A percentile compares a stretch with the other conserved stretches of the same genome.
phyloP scores from a whole-genome alignment of 2,329 filamentous ascomycete species.

The Alternaria viburni region DNA sequence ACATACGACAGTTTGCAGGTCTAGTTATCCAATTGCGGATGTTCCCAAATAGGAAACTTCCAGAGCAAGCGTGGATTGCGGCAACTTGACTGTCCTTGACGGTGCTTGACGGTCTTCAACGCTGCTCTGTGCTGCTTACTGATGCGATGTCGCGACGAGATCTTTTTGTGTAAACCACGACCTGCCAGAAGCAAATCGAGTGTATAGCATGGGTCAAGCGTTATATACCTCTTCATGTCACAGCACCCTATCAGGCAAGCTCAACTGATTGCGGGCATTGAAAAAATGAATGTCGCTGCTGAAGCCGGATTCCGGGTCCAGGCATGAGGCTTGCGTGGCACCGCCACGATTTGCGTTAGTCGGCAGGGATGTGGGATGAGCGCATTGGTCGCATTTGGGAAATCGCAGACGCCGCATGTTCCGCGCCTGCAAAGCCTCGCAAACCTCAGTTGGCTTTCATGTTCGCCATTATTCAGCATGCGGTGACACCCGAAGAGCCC shows the following conservation, averaged over 20 bases:
- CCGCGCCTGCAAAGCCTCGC: constrained; percentile 20
- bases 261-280: background rate
- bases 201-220: background rate
- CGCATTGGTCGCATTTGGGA: constrained; percentile 26
- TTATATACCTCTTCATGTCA: background rate
- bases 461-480: constrained; percentile 16
- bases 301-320: background rate
- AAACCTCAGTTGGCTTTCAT: background rate
- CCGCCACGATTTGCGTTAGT: constrained; percentile 23
- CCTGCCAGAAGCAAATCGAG: background rate
- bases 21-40: background rate
- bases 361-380: constrained; percentile 18
- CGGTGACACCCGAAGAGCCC: constrained; percentile 8
- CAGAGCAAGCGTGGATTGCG: background rate
- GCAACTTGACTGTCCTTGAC: background rate
- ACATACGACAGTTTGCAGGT: background rate
- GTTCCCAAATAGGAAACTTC: background rate
- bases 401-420: constrained; percentile 23
- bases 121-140: background rate
- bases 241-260: background rate
- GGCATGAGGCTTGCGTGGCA: constrained; percentile 17
- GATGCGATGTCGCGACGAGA: background rate
- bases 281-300: background rate
- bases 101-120: background rate
- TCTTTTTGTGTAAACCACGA: background rate